Percentiles rank a stretch among this genome's conserved stretches.
phyloP scores from a whole-genome alignment of 495 filamentous ascomycete genomes.

The Rhypophila decipiens region DNA sequence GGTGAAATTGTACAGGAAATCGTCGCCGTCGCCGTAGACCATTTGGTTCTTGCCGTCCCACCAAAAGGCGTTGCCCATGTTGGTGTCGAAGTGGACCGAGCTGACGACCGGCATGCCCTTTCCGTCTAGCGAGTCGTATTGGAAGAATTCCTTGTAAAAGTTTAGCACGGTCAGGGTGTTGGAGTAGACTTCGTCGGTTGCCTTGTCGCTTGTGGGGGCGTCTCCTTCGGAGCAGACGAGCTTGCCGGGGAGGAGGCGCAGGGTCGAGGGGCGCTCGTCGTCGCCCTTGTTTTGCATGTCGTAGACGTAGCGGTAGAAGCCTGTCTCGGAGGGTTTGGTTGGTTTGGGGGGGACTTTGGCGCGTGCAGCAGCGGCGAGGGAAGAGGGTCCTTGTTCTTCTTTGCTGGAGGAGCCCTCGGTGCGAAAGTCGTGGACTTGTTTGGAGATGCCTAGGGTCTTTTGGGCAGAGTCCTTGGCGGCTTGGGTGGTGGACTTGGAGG shows the following conservation, averaged over 20 bases:
- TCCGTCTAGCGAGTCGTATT: constrained; percentile 41
- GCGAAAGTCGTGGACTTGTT: constrained; percentile 10
- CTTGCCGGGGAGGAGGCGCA: constrained; percentile 33
- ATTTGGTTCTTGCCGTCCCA: constrained; percentile 25
- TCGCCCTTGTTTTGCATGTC: constrained; percentile 26
- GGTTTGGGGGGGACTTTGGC: background rate
- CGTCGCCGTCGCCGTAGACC: constrained; percentile 44
- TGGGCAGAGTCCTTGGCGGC: constrained; percentile 21
- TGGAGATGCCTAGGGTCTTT: constrained; percentile 25
- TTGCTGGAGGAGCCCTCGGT: no score
- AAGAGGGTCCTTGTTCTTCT: no score
- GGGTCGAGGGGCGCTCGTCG: constrained; percentile 23
- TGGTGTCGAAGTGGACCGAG: constrained; percentile 36
- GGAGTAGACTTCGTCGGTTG: constrained; percentile 34
- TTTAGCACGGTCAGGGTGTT: constrained; percentile 34
- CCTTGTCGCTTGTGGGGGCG: constrained; percentile 20
- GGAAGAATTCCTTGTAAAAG: constrained; percentile 38
- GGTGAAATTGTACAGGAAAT: constrained; percentile 35
- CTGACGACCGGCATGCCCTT: constrained; percentile 35
- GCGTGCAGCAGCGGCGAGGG: background rate
- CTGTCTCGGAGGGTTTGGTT: constrained; percentile 4
- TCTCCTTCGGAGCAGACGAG: constrained; percentile 35
- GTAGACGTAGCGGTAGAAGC: constrained; percentile 34
- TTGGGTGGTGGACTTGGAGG: constrained; percentile 22
- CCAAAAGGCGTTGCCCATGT: constrained; percentile 24